Evolutionary conservation across 2,329 filamentous ascomycete species (phyloP), one percentile per base, ranked within the genome.

Genomic region (Diplodia mutila): DNA sequence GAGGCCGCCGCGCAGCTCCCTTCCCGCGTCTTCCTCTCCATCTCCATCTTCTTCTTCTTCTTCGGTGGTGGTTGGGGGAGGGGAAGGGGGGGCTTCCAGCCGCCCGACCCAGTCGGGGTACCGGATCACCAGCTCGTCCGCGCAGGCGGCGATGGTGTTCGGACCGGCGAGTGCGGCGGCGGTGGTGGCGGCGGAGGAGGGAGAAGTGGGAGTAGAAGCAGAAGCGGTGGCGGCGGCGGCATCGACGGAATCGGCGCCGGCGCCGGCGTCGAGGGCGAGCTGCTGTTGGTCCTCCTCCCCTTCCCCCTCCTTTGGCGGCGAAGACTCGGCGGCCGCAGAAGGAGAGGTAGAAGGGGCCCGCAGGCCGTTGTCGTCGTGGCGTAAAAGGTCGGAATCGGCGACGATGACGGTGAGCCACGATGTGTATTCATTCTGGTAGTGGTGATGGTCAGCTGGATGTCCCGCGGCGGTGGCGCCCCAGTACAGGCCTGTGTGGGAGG

Each of bases 101-200:
- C 8, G 23, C 16, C 51, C 63, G 8, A 27, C 46, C 63, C 63
- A 57, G 27, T 55, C 51, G 8, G 23, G 53, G 18, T 66, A 66
- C 1, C 42, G 42, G 39, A 66, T 34, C n/a, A 52, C 29, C 52
- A 66, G 32, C 53, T 66, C 65, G 8, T 37, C 29, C 21, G 34
- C 65, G 23, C 55, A 53, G 11, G 27, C 27, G n/a, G 65, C 65
- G 23, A 66, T 52, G 27, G 11, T 61, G 42, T 9, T 1, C 23
- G 12, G 23, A 1, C 18, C 49, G 2, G n/a, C n/a, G n/a, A n/a
- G n/a, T n/a, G 49, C 27, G 27, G 23, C 23, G 18, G 25, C 12
- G 1, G 14, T 48, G 27, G n/a, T 32, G 46, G 23, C 59, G 18
- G 14, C 55, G n/a, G 16, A 3, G n/a, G n/a, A n/a, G n/a, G n/a